These are phyloP conservation scores for Pleurotus cornucopiae DNA, from an alignment of 768 basidiomycete genomes.

Conservation along the genomic window DNA sequence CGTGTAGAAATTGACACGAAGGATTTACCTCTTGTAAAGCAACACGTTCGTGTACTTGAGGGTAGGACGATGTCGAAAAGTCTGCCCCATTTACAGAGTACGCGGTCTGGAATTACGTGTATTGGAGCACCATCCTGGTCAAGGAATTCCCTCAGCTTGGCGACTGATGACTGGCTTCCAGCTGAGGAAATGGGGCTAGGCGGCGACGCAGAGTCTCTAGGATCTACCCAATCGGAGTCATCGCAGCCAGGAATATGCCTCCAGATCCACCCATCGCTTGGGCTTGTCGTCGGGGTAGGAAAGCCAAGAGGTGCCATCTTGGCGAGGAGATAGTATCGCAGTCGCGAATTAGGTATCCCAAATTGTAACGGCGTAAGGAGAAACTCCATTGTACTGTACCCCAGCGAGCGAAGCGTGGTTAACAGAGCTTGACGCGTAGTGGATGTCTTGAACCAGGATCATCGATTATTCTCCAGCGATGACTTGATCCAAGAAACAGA, in stretches of 20 bases:
- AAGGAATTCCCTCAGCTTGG: not conserved
- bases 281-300: conserved; percentile 14
- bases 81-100: conserved; percentile 71
- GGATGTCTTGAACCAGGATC: conserved; percentile 44
- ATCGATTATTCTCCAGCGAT: conserved; percentile 8
- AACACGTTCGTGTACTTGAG: conserved; percentile 59
- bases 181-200: not conserved
- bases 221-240: conserved; percentile 33
- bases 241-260: conserved; percentile 49
- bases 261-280: conserved; percentile 27
- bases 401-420: conserved; percentile 44
- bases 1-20: not conserved
- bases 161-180: not conserved
- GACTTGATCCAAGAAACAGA: not conserved
- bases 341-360: conserved; percentile 76
- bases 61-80: conserved; percentile 78
- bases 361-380: conserved; percentile 75
- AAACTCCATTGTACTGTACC: conserved; percentile 58
- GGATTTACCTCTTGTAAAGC: conserved; percentile 72
- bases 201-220: conserved; percentile 17
- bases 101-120: conserved; percentile 50
- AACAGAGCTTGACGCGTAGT: conserved; percentile 56
- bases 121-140: not conserved
- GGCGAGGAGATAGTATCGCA: conserved; percentile 78
- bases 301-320: conserved; percentile 42